A percentile compares a stretch with the other conserved stretches of the same genome.
Evolutionary conservation across 2,329 filamentous ascomycete species (phyloP).

Genomic region (Aspergillus ruber): DNA sequence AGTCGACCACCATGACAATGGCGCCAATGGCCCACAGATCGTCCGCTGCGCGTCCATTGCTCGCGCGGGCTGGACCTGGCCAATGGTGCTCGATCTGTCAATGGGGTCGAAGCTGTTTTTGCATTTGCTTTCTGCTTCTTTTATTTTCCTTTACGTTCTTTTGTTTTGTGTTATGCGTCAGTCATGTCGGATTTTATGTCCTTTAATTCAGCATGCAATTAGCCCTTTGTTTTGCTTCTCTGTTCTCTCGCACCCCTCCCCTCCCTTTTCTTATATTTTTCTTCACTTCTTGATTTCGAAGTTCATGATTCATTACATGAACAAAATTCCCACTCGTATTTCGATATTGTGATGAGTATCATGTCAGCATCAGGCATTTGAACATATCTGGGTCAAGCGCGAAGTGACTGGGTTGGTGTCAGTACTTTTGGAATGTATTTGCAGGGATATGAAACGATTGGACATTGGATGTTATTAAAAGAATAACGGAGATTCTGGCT

Average conservation of each 20-base stretch:
- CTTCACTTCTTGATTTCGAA: neutral
- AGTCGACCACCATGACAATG: constrained; percentile 26
- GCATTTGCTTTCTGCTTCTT: neutral
- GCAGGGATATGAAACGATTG: neutral
- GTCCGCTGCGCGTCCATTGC: neutral
- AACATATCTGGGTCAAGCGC: neutral
- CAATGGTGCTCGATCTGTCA: neutral
- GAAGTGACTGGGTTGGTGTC: neutral
- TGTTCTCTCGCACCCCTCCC: neutral
- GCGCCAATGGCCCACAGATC: neutral
- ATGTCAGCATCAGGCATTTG: constrained; percentile 10
- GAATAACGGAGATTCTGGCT: neutral
- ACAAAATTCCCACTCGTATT: constrained; percentile 14
- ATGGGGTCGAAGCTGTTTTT: neutral
- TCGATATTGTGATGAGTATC: constrained; percentile 11
- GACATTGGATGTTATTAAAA: neutral
- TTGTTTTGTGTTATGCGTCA: neutral
- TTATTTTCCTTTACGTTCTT: neutral
- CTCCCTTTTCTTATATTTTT: constrained; percentile 4
- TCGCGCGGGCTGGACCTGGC: neutral
- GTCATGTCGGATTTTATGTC: neutral
- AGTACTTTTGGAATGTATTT: neutral
- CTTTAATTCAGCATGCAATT: neutral
- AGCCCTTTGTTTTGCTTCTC: neutral
- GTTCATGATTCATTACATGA: constrained; percentile 3